Evolutionary conservation across 2,329 filamentous ascomycete genomes (phyloP).

Genomic region (Zymoseptoria tritici): DNA sequence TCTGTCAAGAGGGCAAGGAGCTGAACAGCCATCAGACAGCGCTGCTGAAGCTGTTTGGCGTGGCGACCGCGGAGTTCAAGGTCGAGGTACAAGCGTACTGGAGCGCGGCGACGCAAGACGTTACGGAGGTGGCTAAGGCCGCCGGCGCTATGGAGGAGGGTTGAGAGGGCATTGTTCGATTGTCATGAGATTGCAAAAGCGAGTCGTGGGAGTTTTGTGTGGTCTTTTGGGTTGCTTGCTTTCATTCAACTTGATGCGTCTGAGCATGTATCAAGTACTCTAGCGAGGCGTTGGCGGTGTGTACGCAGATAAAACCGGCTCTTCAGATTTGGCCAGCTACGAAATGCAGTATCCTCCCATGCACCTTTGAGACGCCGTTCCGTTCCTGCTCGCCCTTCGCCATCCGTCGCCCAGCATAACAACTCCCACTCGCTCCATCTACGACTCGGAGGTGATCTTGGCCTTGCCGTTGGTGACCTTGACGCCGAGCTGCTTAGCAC

Average conservation of each 20-base stretch:
- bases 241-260: constrained; percentile 17
- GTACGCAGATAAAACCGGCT: constrained; percentile 9
- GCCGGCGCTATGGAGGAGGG: constrained; percentile 26
- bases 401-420: constrained; percentile 13
- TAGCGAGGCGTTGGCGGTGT: constrained; percentile 28
- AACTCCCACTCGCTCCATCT: constrained; percentile 20
- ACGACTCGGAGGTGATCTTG: constrained; percentile 91
- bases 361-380: constrained; percentile 12
- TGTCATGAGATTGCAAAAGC: background rate
- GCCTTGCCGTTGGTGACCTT: constrained; percentile 99
- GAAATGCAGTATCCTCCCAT: constrained; percentile 14
- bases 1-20: constrained; percentile 78
- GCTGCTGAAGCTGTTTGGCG: constrained; percentile 85
- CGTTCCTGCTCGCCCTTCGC: constrained; percentile 8
- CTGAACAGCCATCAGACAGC: constrained; percentile 89
- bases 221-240: constrained; percentile 13
- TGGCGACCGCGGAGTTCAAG: constrained; percentile 84
- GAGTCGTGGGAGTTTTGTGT: background rate
- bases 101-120: constrained; percentile 29
- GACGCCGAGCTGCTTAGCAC: constrained; percentile 96
- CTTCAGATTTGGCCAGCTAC: constrained; percentile 11
- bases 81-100: constrained; percentile 63
- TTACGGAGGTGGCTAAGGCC: constrained; percentile 26
- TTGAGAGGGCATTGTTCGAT: constrained; percentile 5
- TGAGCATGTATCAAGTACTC: constrained; percentile 18